A percentile compares a stretch with the other conserved stretches of the same genome.
Evolutionary conservation across 305 asterid genomes (phyloP).

Genomic region (Stenogyne calaminthoides): DNA sequence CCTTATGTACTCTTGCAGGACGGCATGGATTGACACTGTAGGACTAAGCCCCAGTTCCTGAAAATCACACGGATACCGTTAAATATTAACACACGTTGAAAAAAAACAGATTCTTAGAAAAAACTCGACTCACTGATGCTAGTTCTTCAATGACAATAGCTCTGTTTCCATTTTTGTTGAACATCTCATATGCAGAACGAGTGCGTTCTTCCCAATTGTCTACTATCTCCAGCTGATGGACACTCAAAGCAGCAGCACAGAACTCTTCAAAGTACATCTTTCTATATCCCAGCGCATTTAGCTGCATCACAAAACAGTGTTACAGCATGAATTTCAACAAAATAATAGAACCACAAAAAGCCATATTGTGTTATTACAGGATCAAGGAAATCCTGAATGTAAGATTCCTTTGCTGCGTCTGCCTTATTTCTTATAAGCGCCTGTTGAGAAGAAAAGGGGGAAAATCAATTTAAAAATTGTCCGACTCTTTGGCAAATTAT

Average conservation of each 20-base stretch:
- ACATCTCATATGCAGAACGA: slow-evolving; percentile 61
- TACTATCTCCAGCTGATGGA: slow-evolving; percentile 62
- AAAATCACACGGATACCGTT: not conserved
- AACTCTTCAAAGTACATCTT: slow-evolving; percentile 73
- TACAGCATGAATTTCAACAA: slow-evolving; percentile 1
- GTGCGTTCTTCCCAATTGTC: slow-evolving; percentile 71
- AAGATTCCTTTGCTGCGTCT: slow-evolving; percentile 29
- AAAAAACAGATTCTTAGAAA: not conserved
- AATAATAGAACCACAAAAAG: not conserved
- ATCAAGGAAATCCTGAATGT: slow-evolving; percentile 28
- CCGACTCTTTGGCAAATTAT: not conserved
- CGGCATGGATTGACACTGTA: slow-evolving; percentile 60
- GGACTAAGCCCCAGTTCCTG: slow-evolving; percentile 80
- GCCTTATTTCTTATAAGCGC: slow-evolving; percentile 25
- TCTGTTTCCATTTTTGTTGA: slow-evolving; percentile 70
- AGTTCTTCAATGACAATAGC: slow-evolving; percentile 71
- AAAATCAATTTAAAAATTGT: not conserved
- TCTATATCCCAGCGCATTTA: slow-evolving; percentile 68
- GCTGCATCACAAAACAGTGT: slow-evolving; percentile 39
- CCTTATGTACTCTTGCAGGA: slow-evolving; percentile 67
- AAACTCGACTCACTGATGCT: slow-evolving; percentile 54
- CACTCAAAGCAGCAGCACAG: slow-evolving; percentile 65
- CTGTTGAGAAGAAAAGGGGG: slow-evolving; percentile 26
- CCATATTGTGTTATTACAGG: slow-evolving; percentile 26
- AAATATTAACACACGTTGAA: not conserved